Conservation (phyloP, 495 filamentous ascomycete species). For the Sordaria brevicollis region DNA sequence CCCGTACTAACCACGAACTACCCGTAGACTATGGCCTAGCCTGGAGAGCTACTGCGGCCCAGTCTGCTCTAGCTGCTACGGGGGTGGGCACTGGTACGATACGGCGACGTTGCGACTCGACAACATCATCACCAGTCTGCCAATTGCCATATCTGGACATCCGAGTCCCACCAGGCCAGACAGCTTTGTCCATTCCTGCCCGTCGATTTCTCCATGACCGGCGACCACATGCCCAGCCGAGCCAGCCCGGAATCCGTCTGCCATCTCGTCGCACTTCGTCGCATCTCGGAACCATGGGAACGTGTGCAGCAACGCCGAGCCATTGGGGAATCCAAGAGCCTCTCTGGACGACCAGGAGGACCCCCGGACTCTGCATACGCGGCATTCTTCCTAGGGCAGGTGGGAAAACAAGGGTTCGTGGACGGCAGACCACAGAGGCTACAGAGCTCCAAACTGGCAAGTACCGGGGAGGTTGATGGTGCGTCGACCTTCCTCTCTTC, state of each 20-base stretch:
- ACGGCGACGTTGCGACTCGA: not conserved
- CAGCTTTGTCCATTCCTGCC: not conserved
- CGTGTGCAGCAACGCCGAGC: not conserved
- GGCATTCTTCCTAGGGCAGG: not conserved
- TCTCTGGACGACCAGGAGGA: not conserved
- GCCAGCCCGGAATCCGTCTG: not conserved
- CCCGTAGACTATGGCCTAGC: not conserved
- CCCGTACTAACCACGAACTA: not conserved
- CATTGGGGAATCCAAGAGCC: not conserved
- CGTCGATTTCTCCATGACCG: not conserved
- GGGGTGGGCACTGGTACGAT: not conserved
- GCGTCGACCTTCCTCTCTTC: not conserved
- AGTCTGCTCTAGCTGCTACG: not conserved
- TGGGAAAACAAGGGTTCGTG: not conserved
- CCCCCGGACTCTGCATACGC: not conserved
- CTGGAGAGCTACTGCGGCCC: not conserved
- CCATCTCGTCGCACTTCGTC: not conserved
- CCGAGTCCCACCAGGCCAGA: not conserved
- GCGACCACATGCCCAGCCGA: not conserved
- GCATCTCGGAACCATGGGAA: not conserved
- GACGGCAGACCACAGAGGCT: not conserved
- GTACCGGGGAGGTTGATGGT: slow-evolving; percentile 2
- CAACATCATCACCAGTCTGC: not conserved
- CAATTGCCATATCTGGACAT: not conserved
- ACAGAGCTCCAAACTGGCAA: not conserved